Conservation (phyloP, 805 yeast species). For the Wickerhamomyces alni region DNA sequence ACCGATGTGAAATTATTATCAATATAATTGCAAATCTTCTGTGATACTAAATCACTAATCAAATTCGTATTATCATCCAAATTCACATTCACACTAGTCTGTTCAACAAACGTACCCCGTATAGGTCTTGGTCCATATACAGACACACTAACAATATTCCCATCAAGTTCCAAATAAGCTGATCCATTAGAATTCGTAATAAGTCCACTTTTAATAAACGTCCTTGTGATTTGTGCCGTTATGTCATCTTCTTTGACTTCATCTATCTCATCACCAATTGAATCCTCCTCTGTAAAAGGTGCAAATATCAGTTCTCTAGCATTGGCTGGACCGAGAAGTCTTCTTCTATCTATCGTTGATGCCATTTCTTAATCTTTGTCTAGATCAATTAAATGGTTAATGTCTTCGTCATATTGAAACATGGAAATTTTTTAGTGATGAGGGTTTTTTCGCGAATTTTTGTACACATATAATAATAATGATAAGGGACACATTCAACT, state of each 20-base stretch:
- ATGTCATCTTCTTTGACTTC: conserved; percentile 20
- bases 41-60: conserved; percentile 30
- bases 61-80: conserved; percentile 29
- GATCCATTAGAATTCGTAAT: conserved; percentile 78
- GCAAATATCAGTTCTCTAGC: conserved; percentile 47
- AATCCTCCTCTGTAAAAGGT: conserved; percentile 13
- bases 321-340: conserved; percentile 77
- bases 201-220: conserved; percentile 59
- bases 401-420: too few relatives aligned
- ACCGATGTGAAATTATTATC: conserved; percentile 32
- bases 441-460: too few relatives aligned
- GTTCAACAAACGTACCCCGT: conserved; percentile 62
- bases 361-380: too few relatives aligned
- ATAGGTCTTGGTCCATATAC: conserved; percentile 90
- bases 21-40: conserved; percentile 36
- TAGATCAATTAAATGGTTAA: too few relatives aligned
- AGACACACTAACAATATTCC: conserved; percentile 44
- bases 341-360: conserved; percentile 56
- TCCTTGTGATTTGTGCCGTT: conserved; percentile 23
- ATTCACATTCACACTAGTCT: conserved; percentile 57
- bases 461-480: too few relatives aligned
- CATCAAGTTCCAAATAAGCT: conserved; percentile 63
- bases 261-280: conserved; percentile 7
- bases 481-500: too few relatives aligned
- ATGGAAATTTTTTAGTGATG: too few relatives aligned